Base-by-base conservation (phyloP, 805 yeast species). In the Zygosaccharomyces rouxii region DNA sequence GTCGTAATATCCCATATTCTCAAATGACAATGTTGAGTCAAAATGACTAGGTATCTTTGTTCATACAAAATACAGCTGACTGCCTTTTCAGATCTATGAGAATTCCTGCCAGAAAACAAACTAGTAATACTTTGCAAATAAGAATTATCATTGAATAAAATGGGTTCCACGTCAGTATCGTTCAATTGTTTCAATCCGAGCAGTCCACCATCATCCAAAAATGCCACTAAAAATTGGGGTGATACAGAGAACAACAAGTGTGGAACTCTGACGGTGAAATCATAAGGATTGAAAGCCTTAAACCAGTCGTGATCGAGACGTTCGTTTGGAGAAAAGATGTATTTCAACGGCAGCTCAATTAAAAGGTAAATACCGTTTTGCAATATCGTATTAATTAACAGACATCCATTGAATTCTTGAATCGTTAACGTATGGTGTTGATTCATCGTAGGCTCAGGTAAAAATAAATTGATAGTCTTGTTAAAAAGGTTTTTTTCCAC, bases 201-300 rank as follows among this genome's bases (percentile, higher is more conserved):
- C 37, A 89, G 63, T 1, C 90, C 88, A 22, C 97, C 97, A 67
- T 90, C 95, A 38, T 75, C 73, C 42, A 89, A 70, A 4, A 88
- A 73, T 0, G 84, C 79, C 3, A 89, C 62, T 7, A 81, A 60
- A 39, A 75, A 72, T 2, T 60, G 57, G 0, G 68, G 52, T 28
- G 78, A 73, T 13, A 81, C 64, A 1, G 83, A 63, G 43, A 73
- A 69, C 51, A 85, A 56, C 18, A 74, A 65, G 38, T 78, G 77
- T 1, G 92, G 89, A 21, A 67, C 65, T 56, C 85, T 72, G 5
- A 78, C 60, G 28, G 77, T 79, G 55, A 83, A 80, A 6, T 80
- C 75, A 63, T 83, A 86, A 0, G 94, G 90, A 31, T 78, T 77
- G 6, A 86, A 77, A 46, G 83, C 79, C 50, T 73, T 73, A 47